Evolutionary conservation across 2,329 filamentous ascomycete species (phyloP).

Genomic region (Lomentospora prolificans): DNA sequence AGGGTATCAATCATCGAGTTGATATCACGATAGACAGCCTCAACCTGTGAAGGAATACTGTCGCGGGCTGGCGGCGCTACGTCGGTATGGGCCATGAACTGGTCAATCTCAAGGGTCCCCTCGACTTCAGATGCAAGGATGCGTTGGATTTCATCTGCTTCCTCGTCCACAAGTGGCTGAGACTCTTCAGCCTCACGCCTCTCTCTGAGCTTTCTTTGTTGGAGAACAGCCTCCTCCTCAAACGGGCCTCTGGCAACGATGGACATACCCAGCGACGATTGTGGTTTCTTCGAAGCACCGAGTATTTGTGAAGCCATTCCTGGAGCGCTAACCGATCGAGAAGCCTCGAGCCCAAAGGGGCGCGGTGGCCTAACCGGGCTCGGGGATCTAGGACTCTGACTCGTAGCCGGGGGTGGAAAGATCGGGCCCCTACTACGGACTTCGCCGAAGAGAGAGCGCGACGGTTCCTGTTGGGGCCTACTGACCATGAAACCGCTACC

Average conservation of each 20-base stretch:
- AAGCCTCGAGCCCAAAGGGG: constrained; percentile 40
- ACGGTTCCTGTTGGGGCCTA: constrained; percentile 31
- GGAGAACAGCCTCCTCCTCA: constrained; percentile 36
- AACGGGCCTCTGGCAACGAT: constrained; percentile 22
- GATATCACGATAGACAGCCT: constrained; percentile 66
- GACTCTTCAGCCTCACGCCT: constrained; percentile 47
- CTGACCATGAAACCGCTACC: constrained; percentile 7
- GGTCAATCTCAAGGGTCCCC: constrained; percentile 52
- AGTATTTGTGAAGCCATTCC: constrained; percentile 47
- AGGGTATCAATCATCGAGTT: constrained; percentile 93
- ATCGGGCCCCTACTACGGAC: constrained; percentile 42
- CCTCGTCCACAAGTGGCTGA: constrained; percentile 52
- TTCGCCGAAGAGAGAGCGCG: constrained; percentile 29
- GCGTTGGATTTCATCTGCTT: constrained; percentile 58
- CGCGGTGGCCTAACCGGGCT: constrained; percentile 49
- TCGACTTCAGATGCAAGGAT: constrained; percentile 51
- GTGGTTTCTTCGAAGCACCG: constrained; percentile 14
- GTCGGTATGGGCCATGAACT: constrained; percentile 56
- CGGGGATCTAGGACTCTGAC: constrained; percentile 58
- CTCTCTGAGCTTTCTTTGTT: constrained; percentile 41
- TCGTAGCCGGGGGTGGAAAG: constrained; percentile 39
- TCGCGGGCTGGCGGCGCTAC: constrained; percentile 42
- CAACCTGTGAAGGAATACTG: constrained; percentile 52
- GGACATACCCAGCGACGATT: constrained; percentile 9
- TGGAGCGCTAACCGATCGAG: constrained; percentile 51